Percentiles rank a stretch among this genome's conserved stretches.
Evolutionary conservation across 192 early-diverging fungal species (phyloP).

Genomic region (Coemansia sp.): DNA sequence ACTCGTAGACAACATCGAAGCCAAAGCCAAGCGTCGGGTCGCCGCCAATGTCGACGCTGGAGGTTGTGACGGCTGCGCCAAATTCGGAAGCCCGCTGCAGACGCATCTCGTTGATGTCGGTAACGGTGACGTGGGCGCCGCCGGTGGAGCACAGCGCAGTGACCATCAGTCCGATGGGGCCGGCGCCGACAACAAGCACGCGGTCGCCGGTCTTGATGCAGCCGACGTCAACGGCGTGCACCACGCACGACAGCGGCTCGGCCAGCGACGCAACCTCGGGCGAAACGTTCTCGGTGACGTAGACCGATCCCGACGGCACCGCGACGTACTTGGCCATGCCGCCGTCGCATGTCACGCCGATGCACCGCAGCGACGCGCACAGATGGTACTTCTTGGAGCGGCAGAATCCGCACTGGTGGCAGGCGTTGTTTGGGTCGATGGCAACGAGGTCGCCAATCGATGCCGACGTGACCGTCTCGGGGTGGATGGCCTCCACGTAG

Average conservation of each 20-base stretch:
- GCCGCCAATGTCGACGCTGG: slow-evolving; percentile 31
- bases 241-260: slow-evolving; percentile 57
- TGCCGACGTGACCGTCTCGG: slow-evolving; percentile 25
- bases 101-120: slow-evolving; percentile 51
- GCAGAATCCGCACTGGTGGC: slow-evolving; percentile 53
- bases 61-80: slow-evolving; percentile 24
- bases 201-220: slow-evolving; percentile 48
- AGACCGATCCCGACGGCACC: slow-evolving; percentile 41
- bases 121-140: slow-evolving; percentile 48
- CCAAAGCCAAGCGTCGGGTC: slow-evolving; percentile 35
- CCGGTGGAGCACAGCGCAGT: slow-evolving; percentile 33
- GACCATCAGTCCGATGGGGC: slow-evolving; percentile 60
- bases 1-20: slow-evolving; percentile 58
- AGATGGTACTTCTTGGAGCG: slow-evolving; percentile 53
- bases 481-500: slow-evolving; percentile 46
- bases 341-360: slow-evolving; percentile 56
- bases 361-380: slow-evolving; percentile 40
- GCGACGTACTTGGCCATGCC: slow-evolving; percentile 57
- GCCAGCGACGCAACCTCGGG: slow-evolving; percentile 55
- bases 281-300: slow-evolving; percentile 28
- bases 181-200: slow-evolving; percentile 54
- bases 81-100: slow-evolving; percentile 36
- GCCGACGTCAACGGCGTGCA: slow-evolving; percentile 57
- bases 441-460: slow-evolving; percentile 48
- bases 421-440: slow-evolving; percentile 57